Evolutionary conservation across 257 asterid species (phyloP).

Genomic region (Verbena officinalis): DNA sequence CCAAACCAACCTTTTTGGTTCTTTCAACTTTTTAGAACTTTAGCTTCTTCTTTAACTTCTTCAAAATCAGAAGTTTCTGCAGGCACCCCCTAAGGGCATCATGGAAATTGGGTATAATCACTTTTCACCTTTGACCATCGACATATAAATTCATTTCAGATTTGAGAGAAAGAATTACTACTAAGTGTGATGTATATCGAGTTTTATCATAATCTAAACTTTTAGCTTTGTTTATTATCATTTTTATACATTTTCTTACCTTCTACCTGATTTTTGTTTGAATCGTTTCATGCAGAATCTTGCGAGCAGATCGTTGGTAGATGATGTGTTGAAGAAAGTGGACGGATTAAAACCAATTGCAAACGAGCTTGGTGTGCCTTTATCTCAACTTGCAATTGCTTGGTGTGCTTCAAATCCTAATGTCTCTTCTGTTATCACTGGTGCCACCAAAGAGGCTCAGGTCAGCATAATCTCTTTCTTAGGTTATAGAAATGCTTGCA

Average conservation of each 20-base stretch:
- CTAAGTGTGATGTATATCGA: neutral
- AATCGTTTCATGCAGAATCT: slow-evolving; percentile 64
- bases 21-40: too few species aligned
- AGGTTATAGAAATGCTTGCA: neutral
- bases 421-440: slow-evolving; percentile 94
- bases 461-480: slow-evolving; percentile 41
- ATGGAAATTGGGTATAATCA: neutral
- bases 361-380: slow-evolving; percentile 78
- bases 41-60: too few species aligned
- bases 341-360: slow-evolving; percentile 85
- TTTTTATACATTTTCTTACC: neutral
- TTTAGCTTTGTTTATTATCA: neutral
- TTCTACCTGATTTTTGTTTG: slow-evolving; percentile 15
- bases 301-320: slow-evolving; percentile 86
- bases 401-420: slow-evolving; percentile 99
- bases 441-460: slow-evolving; percentile 95
- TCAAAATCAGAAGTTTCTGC: too few species aligned
- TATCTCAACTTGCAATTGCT: slow-evolving; percentile 93
- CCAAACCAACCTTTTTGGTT: too few species aligned
- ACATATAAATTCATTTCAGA: neutral
- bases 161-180: neutral
- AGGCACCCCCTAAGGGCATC: too few species aligned
- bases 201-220: neutral
- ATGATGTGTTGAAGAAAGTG: slow-evolving; percentile 83
- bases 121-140: neutral